phyloP scores from a whole-genome alignment of 1,139 yeast species.

The Taphrina confusa region DNA sequence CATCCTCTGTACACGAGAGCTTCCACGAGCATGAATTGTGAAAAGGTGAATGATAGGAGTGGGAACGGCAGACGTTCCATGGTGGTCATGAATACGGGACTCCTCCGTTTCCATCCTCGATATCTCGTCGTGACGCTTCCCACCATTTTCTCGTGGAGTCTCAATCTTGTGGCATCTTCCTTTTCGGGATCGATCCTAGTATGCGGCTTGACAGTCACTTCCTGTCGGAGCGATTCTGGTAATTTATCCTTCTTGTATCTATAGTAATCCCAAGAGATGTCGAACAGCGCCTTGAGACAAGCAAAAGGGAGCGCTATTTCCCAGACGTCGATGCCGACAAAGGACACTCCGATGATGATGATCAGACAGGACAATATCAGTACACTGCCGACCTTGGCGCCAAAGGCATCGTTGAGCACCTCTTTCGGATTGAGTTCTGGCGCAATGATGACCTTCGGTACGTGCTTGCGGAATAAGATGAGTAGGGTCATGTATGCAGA shows the following conservation, averaged over 20 bases:
- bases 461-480: conserved; percentile 21
- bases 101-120: neutral
- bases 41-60: conserved; percentile 30
- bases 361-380: conserved; percentile 23
- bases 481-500: conserved; percentile 17
- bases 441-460: conserved; percentile 27
- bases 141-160: neutral
- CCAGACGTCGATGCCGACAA: conserved; percentile 34
- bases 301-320: conserved; percentile 35
- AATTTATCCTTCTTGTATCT: conserved; percentile 23
- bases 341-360: conserved; percentile 31
- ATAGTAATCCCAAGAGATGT: conserved; percentile 29
- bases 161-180: neutral
- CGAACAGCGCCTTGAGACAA: conserved; percentile 26
- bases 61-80: conserved; percentile 32
- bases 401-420: conserved; percentile 32
- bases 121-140: neutral
- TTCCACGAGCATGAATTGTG: conserved; percentile 35
- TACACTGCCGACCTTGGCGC: conserved; percentile 28
- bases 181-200: neutral
- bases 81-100: conserved; percentile 31
- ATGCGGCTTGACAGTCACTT: neutral
- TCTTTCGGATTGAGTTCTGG: conserved; percentile 34
- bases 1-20: conserved; percentile 34
- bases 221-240: conserved; percentile 4